Percentiles rank a stretch among this genome's conserved stretches.
Conservation (phyloP, 1,284 basidiomycete genomes). For the Sanghuangporus weigelae region DNA sequence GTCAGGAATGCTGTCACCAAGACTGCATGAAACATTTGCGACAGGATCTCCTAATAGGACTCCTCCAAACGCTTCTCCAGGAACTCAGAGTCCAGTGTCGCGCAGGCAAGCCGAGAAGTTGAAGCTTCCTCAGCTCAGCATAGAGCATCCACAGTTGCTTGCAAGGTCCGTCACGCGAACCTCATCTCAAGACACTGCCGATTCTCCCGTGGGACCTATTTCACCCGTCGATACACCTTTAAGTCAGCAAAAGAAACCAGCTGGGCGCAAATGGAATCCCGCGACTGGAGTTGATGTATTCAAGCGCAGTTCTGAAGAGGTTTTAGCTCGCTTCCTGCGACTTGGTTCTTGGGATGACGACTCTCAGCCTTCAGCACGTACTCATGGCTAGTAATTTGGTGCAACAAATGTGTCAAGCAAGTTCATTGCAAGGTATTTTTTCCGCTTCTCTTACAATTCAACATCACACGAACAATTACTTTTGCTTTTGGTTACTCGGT, state of each 20-base stretch:
- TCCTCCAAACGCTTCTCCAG: neutral
- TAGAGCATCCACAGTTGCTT: conserved; percentile 10
- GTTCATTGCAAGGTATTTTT: neutral
- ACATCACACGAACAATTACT: neutral
- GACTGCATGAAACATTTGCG: conserved; percentile 15
- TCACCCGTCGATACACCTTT: conserved; percentile 22
- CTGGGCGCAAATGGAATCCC: conserved; percentile 69
- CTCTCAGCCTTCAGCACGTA: neutral
- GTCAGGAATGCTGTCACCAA: conserved; percentile 16
- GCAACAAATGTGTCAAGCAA: neutral
- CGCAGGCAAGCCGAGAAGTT: conserved; percentile 11
- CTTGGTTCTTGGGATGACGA: conserved; percentile 62
- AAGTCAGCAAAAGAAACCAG: conserved; percentile 25
- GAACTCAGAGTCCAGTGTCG: conserved; percentile 21
- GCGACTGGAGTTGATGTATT: conserved; percentile 74
- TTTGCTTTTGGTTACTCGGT: neutral
- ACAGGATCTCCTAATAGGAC: conserved; percentile 16
- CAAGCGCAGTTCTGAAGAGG: conserved; percentile 79
- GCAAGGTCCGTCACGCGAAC: conserved; percentile 2
- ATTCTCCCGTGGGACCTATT: conserved; percentile 16
- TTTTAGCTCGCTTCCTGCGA: conserved; percentile 70
- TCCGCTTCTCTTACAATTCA: neutral
- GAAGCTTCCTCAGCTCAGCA: conserved; percentile 12
- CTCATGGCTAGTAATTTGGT: neutral
- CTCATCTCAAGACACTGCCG: conserved; percentile 15